Evolutionary conservation across 2,329 filamentous ascomycete species (phyloP), one percentile per base, ranked within the genome.

Genomic region (Pseudocercospora eumusae): DNA sequence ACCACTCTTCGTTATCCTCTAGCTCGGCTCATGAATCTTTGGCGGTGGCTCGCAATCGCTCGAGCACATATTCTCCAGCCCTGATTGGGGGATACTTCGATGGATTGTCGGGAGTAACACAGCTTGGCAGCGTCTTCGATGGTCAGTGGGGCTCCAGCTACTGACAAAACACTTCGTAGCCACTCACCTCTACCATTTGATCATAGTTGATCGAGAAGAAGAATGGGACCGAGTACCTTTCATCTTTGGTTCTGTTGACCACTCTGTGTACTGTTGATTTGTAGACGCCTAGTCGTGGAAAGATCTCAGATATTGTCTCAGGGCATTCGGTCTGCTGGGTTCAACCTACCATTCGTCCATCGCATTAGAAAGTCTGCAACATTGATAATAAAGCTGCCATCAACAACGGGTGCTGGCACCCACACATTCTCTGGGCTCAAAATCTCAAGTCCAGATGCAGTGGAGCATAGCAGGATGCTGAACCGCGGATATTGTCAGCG

Each of bases 311-410:
- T 9, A 31, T 13, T 47, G 47, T 13, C 47, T 31, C 25, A 18
- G 8, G 9, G 15, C 21, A 18, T 52, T n/a, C 1, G 11, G 25
- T 6, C 15, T 2, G 10, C 8, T 15, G 11, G 5, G n/a, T n/a
- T 13, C 23, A 21, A 31, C 33, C 23, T 15, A 44, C 77, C 78
- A 59, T 78, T 78, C 10, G 78, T 80, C 77, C 77, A 79, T 52
- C 76, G 68, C 74, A 81, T 78, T 65, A 82, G 75, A 76, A 82
- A 80, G 64, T 82, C 80, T 0, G 79, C 81, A 33, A 82, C 78
- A 62, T 82, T 82, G 6, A 82, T 80, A 9, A 82, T 78, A 60
- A 81, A 82, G 0, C 76, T 75, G 15, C 78, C 80, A 2, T 74
- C 71, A 0, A 80, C 70, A 0, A 79, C 80, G 53, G 81, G 76